phyloP scores from a whole-genome alignment of 2,329 filamentous ascomycete species.

The Fusarium sp. region DNA sequence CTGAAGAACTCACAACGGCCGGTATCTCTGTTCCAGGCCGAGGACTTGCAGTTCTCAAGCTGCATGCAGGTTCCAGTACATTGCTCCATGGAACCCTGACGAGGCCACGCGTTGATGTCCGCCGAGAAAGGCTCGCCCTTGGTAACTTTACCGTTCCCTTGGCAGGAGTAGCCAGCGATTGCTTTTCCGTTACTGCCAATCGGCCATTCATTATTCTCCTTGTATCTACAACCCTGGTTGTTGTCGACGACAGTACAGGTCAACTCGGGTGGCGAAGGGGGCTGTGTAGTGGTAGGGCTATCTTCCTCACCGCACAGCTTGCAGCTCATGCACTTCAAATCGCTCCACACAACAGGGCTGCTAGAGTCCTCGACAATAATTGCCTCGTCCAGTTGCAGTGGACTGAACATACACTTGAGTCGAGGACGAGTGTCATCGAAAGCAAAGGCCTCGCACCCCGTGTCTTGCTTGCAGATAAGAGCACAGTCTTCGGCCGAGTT shows the following conservation, averaged over 20 bases:
- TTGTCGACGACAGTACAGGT: slow-evolving; percentile 2
- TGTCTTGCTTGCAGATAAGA: slow-evolving; percentile 30
- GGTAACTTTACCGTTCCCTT: slow-evolving; percentile 13
- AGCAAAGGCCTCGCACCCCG: slow-evolving; percentile 28
- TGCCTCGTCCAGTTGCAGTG: slow-evolving; percentile 11
- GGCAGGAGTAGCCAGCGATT: slow-evolving; percentile 19
- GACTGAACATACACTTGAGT: slow-evolving; percentile 22
- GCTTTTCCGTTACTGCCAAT: slow-evolving; percentile 27
- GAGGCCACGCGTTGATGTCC: slow-evolving; percentile 11
- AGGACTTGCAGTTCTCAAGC: slow-evolving; percentile 22
- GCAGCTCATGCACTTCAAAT: slow-evolving; percentile 32
- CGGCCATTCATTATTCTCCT: slow-evolving; percentile 16
- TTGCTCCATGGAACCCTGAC: slow-evolving; percentile 24
- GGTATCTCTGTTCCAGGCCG: slow-evolving; percentile 19
- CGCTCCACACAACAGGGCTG: slow-evolving; percentile 14
- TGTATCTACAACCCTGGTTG: slow-evolving; percentile 15
- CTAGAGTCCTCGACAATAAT: background rate
- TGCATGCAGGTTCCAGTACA: slow-evolving; percentile 35
- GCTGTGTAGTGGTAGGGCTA: slow-evolving; percentile 1
- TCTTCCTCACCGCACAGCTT: slow-evolving; percentile 11
- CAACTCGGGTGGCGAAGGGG: slow-evolving; percentile 21
- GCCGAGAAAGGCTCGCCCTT: slow-evolving; percentile 20
- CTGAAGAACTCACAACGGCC: slow-evolving; percentile 28
- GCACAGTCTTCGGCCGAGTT: slow-evolving; percentile 35
- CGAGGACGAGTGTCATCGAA: slow-evolving; percentile 9